Evolutionary conservation across 73 alveolate species (phyloP).

Genomic region (Tetrahymena elliotti): DNA sequence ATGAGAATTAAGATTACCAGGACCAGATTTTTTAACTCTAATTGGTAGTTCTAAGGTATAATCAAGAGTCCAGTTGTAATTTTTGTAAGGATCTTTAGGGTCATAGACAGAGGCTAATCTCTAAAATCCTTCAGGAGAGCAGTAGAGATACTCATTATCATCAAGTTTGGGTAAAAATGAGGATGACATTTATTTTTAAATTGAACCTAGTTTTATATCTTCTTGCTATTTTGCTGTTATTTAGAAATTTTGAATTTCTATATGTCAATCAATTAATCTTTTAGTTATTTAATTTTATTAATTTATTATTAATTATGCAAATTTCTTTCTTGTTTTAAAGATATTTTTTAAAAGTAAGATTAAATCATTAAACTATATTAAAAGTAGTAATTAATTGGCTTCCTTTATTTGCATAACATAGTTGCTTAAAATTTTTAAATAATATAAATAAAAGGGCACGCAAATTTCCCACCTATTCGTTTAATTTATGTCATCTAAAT

Average conservation of each 20-base stretch:
- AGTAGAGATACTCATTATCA: constrained; percentile 20
- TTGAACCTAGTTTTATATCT: background rate
- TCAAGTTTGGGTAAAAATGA: background rate
- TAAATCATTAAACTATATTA: background rate
- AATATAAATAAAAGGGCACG: background rate
- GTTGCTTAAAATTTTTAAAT: background rate
- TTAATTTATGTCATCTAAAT: background rate
- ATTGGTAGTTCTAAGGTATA: constrained; percentile 35
- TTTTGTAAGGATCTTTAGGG: constrained; percentile 27
- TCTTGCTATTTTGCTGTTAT: background rate
- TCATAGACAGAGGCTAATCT: constrained; percentile 1
- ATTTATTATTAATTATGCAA: background rate
- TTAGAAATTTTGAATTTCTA: background rate
- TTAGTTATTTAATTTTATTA: background rate
- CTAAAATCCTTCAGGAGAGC: constrained; percentile 32
- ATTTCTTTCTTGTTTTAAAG: background rate
- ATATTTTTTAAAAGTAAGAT: background rate
- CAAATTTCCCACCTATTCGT: background rate
- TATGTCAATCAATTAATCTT: background rate
- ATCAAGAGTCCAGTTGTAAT: constrained; percentile 25
- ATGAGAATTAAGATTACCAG: background rate
- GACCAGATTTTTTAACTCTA: constrained; percentile 22
- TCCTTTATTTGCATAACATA: background rate
- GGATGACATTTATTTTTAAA: background rate
- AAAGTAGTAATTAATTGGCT: background rate